Evolutionary conservation across 129 eudicot genomes (phyloP), one percentile per base, ranked within the genome.

Genomic region (Helichrysum umbraculigerum): DNA sequence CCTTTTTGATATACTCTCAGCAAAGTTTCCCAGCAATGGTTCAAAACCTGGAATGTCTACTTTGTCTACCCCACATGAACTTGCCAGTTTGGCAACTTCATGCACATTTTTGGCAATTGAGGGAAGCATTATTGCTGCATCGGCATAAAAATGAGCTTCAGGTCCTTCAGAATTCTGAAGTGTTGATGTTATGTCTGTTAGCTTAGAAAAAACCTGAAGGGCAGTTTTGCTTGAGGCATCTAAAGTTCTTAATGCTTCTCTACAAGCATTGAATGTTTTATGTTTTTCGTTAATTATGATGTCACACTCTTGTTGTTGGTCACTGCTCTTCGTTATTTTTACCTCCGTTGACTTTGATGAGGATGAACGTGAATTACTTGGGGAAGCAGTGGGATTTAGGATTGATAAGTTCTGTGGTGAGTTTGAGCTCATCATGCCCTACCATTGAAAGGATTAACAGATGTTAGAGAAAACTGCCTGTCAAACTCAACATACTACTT

Each of bases 141-240:
- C 85, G 3, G 76, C 83, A 52, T 75, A 89, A 63, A 89, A 76
- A 76, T 78, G 77, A 30, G 75, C 78, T 75, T 83, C 83, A 7
- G 72, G 66, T 25, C 74, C 86, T 71, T 74, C 70, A 17, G 68
- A 34, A 58, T 30, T 56, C 63, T 68, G 76, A 22, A 47, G 78
- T 68, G 82, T 67, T 7, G 75, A 25, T 33, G 21, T 67, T 73
- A 74, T 44, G 39, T 29, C 80, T 56, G 60, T 75, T 62, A 87
- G 64, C 54, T 79, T 80, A 44, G 83, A 76, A 75, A 87, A 85
- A 16, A 61, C 32, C 79, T 81, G 73, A 29, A 90, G 80, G 29
- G 87, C 84, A 47, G 68, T 82, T 78, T 85, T 85, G 66, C 86
- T 87, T 81, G 90, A 82, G 47, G 83, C 70, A 2, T 86, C 90